Evolutionary conservation across 805 yeast species (phyloP), one percentile per base, ranked within the genome.

Genomic region (Candida sakaeoensis): DNA sequence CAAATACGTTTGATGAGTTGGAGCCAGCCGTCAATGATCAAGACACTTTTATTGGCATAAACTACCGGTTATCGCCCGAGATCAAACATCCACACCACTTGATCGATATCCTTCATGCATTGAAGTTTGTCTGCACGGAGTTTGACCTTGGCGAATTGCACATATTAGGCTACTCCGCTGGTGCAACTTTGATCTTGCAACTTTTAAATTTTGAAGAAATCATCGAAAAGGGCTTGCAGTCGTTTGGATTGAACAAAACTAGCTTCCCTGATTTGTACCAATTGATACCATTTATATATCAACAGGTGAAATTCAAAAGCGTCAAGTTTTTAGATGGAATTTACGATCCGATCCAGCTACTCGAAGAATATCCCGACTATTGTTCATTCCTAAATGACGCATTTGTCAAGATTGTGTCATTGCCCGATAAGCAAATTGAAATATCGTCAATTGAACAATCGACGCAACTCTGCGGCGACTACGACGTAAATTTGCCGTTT

Each of bases 131-230:
- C 3, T 57, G 59, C 2, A 46, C 7, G 23, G 17, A 34, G 17
- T 34, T 25, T 13, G 5, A 16, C 17, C 9, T 28, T 19, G 40
- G 36, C 2, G 36, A 45, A 4, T 22, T 57, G n/a, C 59, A 50
- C 53, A 12, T 67, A 0, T 65, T 76, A 8, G 96, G 95, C 0
- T 95, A 87, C 60, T 83, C 93, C 1, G 93, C 80, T 4, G 96
- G 96, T 2, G 86, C 90, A 1, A 79, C 85, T 1, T 53, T 85
- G 34, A 63, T 72, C 4, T 63, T 80, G 25, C 90, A 84, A 50
- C 46, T 74, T n/a, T 47, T 75, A 8, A 60, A 64, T 37, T 53
- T 43, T 37, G 38, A 29, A 13, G 45, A 51, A 22, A 50, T 61
- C 4, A 22, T 60, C 8, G 40, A 33, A 12, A 14, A 9, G 10